phyloP scores from a whole-genome alignment of 768 basidiomycete species.

The Leccinellum luteum region DNA sequence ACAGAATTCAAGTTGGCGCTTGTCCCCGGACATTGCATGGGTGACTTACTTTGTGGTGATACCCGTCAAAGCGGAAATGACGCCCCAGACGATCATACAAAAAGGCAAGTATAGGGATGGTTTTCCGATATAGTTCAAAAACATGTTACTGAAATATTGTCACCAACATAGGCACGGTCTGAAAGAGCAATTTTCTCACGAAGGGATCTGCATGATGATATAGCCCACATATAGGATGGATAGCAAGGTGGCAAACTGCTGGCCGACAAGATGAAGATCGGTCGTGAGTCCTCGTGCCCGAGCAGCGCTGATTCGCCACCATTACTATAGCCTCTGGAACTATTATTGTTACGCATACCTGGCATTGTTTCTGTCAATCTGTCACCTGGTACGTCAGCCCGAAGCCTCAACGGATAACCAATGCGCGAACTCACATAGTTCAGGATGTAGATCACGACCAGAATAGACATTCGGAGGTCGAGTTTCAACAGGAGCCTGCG shows the following conservation, averaged over 20 bases:
- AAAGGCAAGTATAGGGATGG: conserved; percentile 65
- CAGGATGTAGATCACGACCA: conserved; percentile 41
- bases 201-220: conserved; percentile 43
- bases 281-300: conserved; percentile 64
- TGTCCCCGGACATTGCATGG: not conserved
- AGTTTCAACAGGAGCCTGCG: conserved; percentile 53
- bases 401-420: not conserved
- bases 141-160: conserved; percentile 56
- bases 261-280: conserved; percentile 58
- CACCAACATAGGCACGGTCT: conserved; percentile 1
- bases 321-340: not conserved
- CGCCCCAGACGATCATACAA: conserved; percentile 73
- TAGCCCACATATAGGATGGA: conserved; percentile 67
- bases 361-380: conserved; percentile 73
- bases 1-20: not conserved
- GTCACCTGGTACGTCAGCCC: not conserved
- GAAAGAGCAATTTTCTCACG: conserved; percentile 21
- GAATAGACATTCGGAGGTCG: conserved; percentile 53
- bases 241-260: conserved; percentile 64
- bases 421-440: conserved; percentile 30
- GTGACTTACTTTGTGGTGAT: conserved; percentile 30
- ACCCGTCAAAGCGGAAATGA: conserved; percentile 48
- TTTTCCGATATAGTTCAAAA: conserved; percentile 61
- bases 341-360: conserved; percentile 37
- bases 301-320: conserved; percentile 49